Evolutionary conservation across 176 grass and related monocot species (phyloP).

Genomic region (Panicum miliaceum): DNA sequence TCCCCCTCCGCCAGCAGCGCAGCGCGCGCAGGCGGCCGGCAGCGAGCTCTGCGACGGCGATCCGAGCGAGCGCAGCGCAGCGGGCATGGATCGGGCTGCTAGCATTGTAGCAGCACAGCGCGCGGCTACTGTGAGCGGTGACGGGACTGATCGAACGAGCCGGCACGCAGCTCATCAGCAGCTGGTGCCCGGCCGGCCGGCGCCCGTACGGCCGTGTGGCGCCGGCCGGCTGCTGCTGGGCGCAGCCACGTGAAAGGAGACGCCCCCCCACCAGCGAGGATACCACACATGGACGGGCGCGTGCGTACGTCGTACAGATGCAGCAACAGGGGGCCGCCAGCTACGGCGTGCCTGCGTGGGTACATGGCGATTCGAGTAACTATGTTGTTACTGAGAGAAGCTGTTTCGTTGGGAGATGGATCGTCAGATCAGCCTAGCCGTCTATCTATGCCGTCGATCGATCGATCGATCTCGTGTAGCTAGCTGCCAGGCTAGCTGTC

Average conservation of each 20-base stretch:
- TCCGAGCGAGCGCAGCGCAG: too few species aligned
- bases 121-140: constrained; percentile 35
- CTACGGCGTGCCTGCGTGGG: background rate
- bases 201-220: background rate
- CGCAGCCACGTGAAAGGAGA: background rate
- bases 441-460: background rate
- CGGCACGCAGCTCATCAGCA: background rate
- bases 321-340: background rate
- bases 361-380: background rate
- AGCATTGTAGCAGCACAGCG: constrained; percentile 40
- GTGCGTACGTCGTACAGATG: constrained; percentile 18
- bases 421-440: background rate
- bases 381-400: constrained; percentile 10
- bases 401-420: background rate
- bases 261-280: background rate
- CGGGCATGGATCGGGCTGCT: background rate
- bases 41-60: too few species aligned
- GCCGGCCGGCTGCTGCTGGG: background rate
- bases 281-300: background rate
- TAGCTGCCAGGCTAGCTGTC: background rate
- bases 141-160: constrained; percentile 30
- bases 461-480: background rate
- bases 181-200: background rate
- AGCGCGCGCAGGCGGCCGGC: too few species aligned
- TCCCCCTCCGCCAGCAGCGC: too few species aligned